Percentiles rank a stretch among this genome's conserved stretches.
Evolutionary conservation across 768 basidiomycete species (phyloP).

Genomic region (Phallus indusiatus): DNA sequence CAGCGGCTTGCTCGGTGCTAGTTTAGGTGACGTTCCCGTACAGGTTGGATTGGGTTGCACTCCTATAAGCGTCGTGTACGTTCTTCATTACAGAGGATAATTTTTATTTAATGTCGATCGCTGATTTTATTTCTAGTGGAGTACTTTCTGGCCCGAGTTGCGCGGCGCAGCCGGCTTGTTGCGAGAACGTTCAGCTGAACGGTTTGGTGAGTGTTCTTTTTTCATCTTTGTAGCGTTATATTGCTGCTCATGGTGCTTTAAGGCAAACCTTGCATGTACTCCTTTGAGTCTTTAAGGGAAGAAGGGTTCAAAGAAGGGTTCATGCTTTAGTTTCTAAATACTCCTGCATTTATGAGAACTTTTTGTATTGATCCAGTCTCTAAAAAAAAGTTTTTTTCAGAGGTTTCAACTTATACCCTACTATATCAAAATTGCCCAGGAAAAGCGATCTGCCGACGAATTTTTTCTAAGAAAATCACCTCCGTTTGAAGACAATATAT

Average conservation of each 20-base stretch:
- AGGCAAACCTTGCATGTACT: background rate
- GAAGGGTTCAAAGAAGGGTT: background rate
- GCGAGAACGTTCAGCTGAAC: background rate
- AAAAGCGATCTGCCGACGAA: too few relatives aligned
- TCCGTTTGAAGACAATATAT: too few relatives aligned
- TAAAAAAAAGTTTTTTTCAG: too few relatives aligned
- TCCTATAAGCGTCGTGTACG: background rate
- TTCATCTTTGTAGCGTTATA: background rate
- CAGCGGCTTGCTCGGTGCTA: background rate
- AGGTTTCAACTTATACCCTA: too few relatives aligned
- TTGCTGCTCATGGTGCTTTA: background rate
- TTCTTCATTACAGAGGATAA: background rate
- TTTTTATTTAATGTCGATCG: background rate
- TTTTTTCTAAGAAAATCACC: too few relatives aligned
- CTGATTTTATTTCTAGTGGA: background rate
- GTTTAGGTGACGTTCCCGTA: background rate
- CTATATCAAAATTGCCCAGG: too few relatives aligned
- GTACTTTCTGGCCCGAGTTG: background rate
- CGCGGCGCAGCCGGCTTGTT: background rate
- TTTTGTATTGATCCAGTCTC: too few relatives aligned
- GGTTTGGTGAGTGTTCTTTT: background rate
- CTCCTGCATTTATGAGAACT: too few relatives aligned
- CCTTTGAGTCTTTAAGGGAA: background rate
- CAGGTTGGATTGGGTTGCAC: background rate
- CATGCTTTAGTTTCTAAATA: too few relatives aligned